Base-by-base conservation (phyloP, 2,329 filamentous ascomycete species). In the Fusarium brachygibbosum region DNA sequence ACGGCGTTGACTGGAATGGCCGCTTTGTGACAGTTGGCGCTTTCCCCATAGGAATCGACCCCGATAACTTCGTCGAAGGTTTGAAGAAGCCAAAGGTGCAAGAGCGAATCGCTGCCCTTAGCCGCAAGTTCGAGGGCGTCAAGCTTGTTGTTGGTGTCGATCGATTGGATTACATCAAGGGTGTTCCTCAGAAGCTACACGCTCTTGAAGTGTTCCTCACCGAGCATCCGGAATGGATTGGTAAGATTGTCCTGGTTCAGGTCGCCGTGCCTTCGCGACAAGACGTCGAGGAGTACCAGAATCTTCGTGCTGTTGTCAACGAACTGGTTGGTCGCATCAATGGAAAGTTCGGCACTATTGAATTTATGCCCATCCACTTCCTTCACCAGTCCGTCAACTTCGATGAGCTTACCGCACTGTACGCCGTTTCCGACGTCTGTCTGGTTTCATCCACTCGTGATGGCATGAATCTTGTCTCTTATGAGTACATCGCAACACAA, bases 321-420 rank as follows among this genome's bases (percentile, higher is more conserved):
- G 96, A 99, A 82, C 87, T 98, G 13, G 95, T 98, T 16, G 96
- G 96, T 37, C 89, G 95, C 65, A 98, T 99, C 83, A 99, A 99
- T 77, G 96, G 96, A 76, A 94, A 93, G 78, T 98, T 98, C 76
- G 94, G 95, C 78, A 98, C 94, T 32, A 91, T 98, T 76, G 95
- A 98, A 80, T 98, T 98, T 83, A 98, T 97, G 91, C 96, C 96
- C 1, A 98, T 99, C 74, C 96, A 98, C 81, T 98, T 98, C 83
- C 90, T 98, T 75, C 96, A 98, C 83, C 97, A 98, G 82, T 97
- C 93, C 6, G 94, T 98, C 76, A 90, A 90, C 49, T 98, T 98
- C 74, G 94, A 98, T 73, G 96, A 98, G 82, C 88, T 99, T 35
- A 94, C 97, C 50, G 94, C 94, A 1, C 87, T 98, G 11, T 98